Percentiles rank a stretch among this genome's conserved stretches.
phyloP scores from a whole-genome alignment of 805 yeast species.

The Lipomyces chichibuensis region DNA sequence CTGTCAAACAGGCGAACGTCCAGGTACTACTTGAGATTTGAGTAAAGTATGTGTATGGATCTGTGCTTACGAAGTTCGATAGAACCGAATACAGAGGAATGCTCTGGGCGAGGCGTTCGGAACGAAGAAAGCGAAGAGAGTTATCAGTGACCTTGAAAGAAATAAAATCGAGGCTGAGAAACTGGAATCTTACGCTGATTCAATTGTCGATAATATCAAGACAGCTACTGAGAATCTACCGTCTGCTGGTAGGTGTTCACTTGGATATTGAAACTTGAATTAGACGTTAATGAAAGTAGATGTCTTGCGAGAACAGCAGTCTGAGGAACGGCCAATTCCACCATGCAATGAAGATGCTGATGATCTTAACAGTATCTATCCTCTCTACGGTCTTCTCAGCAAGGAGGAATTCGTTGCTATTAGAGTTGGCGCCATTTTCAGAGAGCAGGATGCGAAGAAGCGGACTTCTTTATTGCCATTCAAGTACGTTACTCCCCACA shows the following conservation, averaged over 20 bases:
- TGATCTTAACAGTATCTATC: conserved; percentile 78
- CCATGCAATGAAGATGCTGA: conserved; percentile 75
- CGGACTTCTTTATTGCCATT: conserved; percentile 28
- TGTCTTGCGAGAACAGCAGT: conserved; percentile 59
- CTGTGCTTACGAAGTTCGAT: conserved; percentile 51
- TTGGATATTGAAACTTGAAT: background rate
- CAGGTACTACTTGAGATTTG: conserved; percentile 36
- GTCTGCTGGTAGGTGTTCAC: conserved; percentile 46
- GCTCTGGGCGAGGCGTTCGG: conserved; percentile 95
- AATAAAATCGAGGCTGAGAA: conserved; percentile 85
- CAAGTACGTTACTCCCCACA: conserved; percentile 1
- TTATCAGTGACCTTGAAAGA: conserved; percentile 75
- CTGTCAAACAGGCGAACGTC: conserved; percentile 58
- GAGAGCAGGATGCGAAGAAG: conserved; percentile 46
- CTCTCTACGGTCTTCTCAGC: conserved; percentile 71
- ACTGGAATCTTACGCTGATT: conserved; percentile 71
- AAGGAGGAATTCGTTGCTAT: conserved; percentile 63
- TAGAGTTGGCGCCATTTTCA: conserved; percentile 57
- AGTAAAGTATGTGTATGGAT: conserved; percentile 62
- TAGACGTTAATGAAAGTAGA: conserved; percentile 37
- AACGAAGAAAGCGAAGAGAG: conserved; percentile 93
- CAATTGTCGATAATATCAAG: conserved; percentile 79
- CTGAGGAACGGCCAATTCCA: conserved; percentile 83
- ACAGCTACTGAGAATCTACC: conserved; percentile 74
- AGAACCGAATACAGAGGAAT: conserved; percentile 65